A percentile compares a stretch with the other conserved stretches of the same genome.
phyloP scores from a whole-genome alignment of 495 filamentous ascomycete species.

The Sabuloglossum arenarium region DNA sequence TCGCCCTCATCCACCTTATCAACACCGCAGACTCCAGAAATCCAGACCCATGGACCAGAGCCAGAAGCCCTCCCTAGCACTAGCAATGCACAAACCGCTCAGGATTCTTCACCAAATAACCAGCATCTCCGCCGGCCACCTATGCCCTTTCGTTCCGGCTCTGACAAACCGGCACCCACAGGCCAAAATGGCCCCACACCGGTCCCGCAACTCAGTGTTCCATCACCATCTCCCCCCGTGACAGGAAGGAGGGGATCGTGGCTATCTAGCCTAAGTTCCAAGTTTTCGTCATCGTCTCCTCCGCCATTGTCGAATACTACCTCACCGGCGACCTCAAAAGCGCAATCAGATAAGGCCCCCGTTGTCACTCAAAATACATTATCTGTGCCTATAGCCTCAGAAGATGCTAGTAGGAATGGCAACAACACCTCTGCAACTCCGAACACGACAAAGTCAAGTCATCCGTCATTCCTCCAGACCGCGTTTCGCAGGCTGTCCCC shows the following conservation, averaged over 20 bases:
- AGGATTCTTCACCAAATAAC: neutral
- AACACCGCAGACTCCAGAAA: neutral
- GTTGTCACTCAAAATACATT: neutral
- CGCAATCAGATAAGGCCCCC: slow-evolving; percentile 16
- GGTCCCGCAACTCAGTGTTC: neutral
- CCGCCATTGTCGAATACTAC: slow-evolving; percentile 23
- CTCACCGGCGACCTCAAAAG: slow-evolving; percentile 23
- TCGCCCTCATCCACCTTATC: neutral
- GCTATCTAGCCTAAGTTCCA: slow-evolving; percentile 82
- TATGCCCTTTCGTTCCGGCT: slow-evolving; percentile 6
- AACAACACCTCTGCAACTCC: slow-evolving; percentile 43
- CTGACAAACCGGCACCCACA: slow-evolving; percentile 19
- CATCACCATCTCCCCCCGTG: slow-evolving; percentile 11
- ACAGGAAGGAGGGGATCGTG: slow-evolving; percentile 42
- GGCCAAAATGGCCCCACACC: slow-evolving; percentile 6
- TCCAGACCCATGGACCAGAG: neutral
- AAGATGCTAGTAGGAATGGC: slow-evolving; percentile 5
- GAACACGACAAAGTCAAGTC: slow-evolving; percentile 37
- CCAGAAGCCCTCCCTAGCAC: neutral
- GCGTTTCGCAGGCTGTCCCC: slow-evolving; percentile 67
- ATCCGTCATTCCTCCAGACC: slow-evolving; percentile 57
- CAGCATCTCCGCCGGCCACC: slow-evolving; percentile 10
- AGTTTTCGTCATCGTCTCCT: slow-evolving; percentile 55
- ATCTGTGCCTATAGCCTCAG: neutral
- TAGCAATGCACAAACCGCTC: neutral